phyloP scores from a whole-genome alignment of 73 alveolate genomes.

The Symbiodinium natans region DNA sequence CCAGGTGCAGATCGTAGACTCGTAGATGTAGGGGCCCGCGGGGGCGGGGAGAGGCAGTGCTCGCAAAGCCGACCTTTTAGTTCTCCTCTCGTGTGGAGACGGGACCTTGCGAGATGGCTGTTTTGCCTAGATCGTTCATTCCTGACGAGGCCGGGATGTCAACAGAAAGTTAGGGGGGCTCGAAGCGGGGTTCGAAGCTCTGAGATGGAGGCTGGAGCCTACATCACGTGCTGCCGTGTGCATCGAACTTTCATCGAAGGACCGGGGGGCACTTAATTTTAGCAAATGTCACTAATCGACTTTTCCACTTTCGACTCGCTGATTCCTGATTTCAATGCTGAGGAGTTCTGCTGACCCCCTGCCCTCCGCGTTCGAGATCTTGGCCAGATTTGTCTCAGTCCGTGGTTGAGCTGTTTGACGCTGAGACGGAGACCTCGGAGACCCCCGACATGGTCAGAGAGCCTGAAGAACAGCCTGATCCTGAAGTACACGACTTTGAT shows the following conservation, averaged over 20 bases:
- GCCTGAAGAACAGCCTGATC: neutral
- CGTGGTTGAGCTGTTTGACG: neutral
- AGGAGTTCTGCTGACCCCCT: neutral
- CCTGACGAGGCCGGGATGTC: too few relatives aligned
- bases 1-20: too few relatives aligned
- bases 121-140: too few relatives aligned
- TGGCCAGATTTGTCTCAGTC: neutral
- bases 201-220: neutral
- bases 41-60: too few relatives aligned
- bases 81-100: too few relatives aligned
- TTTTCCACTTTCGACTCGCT: neutral
- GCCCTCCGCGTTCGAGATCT: neutral
- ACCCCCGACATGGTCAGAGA: neutral
- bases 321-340: too few relatives aligned
- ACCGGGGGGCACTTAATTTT: neutral
- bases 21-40: too few relatives aligned
- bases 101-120: too few relatives aligned
- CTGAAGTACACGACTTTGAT: neutral
- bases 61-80: too few relatives aligned
- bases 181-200: too few relatives aligned
- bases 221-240: neutral
- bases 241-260: neutral
- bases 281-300: neutral
- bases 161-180: too few relatives aligned
- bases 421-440: neutral